Evolutionary conservation across 2,329 filamentous ascomycete species (phyloP).

Genomic region (Venturia asperata): DNA sequence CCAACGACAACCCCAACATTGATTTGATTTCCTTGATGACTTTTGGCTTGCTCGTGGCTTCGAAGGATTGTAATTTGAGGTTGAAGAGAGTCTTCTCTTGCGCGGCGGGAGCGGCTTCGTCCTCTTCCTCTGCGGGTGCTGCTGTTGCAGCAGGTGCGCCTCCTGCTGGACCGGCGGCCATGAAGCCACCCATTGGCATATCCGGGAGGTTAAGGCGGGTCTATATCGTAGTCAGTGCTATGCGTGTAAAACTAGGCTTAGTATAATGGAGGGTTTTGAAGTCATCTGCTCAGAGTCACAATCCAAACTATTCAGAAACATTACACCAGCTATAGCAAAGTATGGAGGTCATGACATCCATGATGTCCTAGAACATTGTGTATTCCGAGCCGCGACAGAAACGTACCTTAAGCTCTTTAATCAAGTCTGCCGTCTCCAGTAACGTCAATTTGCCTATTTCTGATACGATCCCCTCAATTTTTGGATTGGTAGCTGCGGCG

Average conservation of each 20-base stretch:
- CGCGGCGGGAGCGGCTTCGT: constrained; percentile 79
- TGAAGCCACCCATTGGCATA: constrained; percentile 87
- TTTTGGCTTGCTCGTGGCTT: constrained; percentile 88
- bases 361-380: neutral
- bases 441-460: constrained; percentile 98
- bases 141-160: constrained; percentile 60
- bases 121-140: constrained; percentile 59
- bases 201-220: constrained; percentile 95
- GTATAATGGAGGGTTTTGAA: neutral
- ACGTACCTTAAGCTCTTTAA: constrained; percentile 84
- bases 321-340: neutral
- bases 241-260: neutral
- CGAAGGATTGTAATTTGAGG: constrained; percentile 86
- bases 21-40: constrained; percentile 99
- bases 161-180: constrained; percentile 57
- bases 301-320: neutral
- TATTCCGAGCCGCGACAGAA: neutral
- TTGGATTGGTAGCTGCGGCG: constrained; percentile 63
- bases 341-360: neutral
- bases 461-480: constrained; percentile 91
- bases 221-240: constrained; percentile 40
- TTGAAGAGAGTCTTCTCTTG: constrained; percentile 97
- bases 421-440: constrained; percentile 92
- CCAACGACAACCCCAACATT: constrained; percentile 87
- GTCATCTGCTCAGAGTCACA: neutral